A percentile compares a stretch with the other conserved stretches of the same genome.
Conservation (phyloP, 345 rosid species). For the Lepidium sativum region DNA sequence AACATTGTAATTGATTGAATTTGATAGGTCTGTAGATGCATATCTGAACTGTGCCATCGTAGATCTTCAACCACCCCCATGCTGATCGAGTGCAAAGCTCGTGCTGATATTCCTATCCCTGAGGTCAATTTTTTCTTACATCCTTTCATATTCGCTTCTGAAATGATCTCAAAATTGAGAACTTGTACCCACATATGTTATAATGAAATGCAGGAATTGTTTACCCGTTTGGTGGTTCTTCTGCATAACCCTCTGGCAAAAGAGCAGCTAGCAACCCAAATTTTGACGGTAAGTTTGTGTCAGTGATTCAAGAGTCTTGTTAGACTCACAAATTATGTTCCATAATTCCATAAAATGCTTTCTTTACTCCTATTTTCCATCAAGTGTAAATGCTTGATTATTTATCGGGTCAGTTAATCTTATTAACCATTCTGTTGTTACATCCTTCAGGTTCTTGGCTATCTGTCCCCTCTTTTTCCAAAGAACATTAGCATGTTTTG, state of each 20-base stretch:
- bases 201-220: conserved; percentile 70
- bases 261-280: conserved; percentile 82
- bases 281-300: conserved; percentile 61
- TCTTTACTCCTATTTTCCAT: neutral
- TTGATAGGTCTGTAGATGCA: conserved; percentile 91
- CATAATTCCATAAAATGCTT: neutral
- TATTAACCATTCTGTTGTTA: neutral
- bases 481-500: conserved; percentile 80
- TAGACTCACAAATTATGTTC: neutral
- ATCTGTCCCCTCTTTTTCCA: conserved; percentile 88
- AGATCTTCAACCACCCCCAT: conserved; percentile 49
- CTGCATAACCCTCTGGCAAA: conserved; percentile 89
- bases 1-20: conserved; percentile 11
- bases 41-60: conserved; percentile 72
- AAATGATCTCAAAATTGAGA: neutral
- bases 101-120: conserved; percentile 76
- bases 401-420: neutral
- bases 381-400: neutral
- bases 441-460: conserved; percentile 69
- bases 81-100: conserved; percentile 74
- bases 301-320: neutral
- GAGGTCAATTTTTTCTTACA: conserved; percentile 43
- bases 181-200: neutral
- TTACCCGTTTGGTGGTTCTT: conserved; percentile 91
- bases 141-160: conserved; percentile 11